Base-by-base conservation (phyloP, 2,329 filamentous ascomycete genomes). In the Fusarium torreyae region DNA sequence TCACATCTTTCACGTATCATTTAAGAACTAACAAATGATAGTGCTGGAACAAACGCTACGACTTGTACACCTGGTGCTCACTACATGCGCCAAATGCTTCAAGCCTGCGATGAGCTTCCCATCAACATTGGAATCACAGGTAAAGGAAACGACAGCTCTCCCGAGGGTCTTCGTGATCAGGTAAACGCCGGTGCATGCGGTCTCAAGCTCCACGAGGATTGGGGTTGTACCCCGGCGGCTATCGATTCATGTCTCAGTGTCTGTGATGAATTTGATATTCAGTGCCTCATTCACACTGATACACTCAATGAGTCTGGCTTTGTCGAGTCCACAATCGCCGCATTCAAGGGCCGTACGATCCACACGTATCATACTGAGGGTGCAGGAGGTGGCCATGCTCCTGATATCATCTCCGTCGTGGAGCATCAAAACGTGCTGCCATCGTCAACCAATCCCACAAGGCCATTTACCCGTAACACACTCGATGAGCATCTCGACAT, bases 331-430 rank as follows among this genome's bases (percentile, higher is more conserved):
- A 97, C 94, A 4, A 89, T 97, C 66, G 88, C 85, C n/a, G 90
- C 94, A 5, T 92, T 98, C 85, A 94, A 93, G 78, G 86, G 89
- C 76, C 90, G 95, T 64, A 93, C 94, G 2, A 97, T 98, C 75
- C 95, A 98, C 81, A 97, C 95, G 2, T 98, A 98, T 81, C 95
- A 98, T 81, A 98, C 94, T 33, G 95, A 98, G 83, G 95, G 95
- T 40, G 95, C 95, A 3, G 95, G 95, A 40, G 95, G 95, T 70
- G 95, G 95, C 5, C 95, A 98, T 80, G 95, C 95, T 1, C 95
- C 95, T 0, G 95, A 98, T 79, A 98, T 98, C 80, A 98, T 98
- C 80, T 91, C 89, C 28, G 94, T 98, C 1, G 95, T 98, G 13
- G 94, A 97, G 79, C 91, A 94, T 75, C 81, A 88, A 48, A 96